Evolutionary conservation across 2,329 filamentous ascomycete species (phyloP).

Genomic region (Ophiostoma tasmaniense): DNA sequence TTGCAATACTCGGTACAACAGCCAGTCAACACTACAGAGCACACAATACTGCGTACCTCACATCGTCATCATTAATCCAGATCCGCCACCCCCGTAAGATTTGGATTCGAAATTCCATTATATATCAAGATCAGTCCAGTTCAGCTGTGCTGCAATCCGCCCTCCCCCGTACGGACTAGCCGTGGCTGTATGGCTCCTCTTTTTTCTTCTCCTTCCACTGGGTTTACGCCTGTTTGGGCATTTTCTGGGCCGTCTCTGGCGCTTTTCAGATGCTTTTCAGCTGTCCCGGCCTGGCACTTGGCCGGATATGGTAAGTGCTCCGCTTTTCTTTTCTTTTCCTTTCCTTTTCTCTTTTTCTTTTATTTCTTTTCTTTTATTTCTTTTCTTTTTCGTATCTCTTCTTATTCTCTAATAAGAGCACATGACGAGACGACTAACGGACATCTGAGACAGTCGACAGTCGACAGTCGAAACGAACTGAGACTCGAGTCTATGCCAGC

Average conservation of each 20-base stretch:
- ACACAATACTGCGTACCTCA: too few relatives aligned
- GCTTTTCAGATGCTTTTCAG: not conserved
- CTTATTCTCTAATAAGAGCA: too few relatives aligned
- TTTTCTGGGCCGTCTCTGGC: not conserved
- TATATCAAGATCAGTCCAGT: too few relatives aligned
- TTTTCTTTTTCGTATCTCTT: not conserved
- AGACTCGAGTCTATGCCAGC: not conserved
- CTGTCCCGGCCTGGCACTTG: not conserved
- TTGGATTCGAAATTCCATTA: too few relatives aligned
- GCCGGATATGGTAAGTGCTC: not conserved
- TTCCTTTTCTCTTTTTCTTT: not conserved
- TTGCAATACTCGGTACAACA: too few relatives aligned
- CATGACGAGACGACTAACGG: conserved; percentile 3
- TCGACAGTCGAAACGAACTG: too few relatives aligned
- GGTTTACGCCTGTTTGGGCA: not conserved
- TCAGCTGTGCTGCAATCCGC: not conserved
- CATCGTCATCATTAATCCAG: not conserved
- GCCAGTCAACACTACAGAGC: too few relatives aligned
- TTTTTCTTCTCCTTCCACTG: not conserved
- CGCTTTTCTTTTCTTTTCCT: not conserved
- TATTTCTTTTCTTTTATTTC: not conserved
- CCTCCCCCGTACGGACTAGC: not conserved
- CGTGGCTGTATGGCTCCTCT: not conserved
- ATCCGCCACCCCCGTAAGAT: not conserved
- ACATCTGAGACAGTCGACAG: not conserved